Base-by-base conservation (phyloP, 1,139 yeast genomes). In the Suhomyces taliae region DNA sequence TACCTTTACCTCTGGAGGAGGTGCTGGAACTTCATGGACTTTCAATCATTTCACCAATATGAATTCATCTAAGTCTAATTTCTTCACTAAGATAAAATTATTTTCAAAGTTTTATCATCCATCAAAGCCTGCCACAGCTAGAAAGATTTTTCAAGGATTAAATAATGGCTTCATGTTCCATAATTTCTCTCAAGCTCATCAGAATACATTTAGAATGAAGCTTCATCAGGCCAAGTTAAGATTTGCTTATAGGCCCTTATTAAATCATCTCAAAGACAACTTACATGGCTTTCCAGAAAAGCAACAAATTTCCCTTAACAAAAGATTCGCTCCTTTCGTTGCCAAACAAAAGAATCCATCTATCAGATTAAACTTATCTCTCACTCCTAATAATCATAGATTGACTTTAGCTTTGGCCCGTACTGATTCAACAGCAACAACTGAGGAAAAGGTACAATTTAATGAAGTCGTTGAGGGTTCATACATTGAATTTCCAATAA, bases 401-500 rank as follows among this genome's bases (percentile, higher is more conserved):
- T 55, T 70, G 48, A 72, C 74, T 26, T 62, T 74, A 44, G 60
- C 59, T 37, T 58, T 72, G 57, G 78, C 78, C 3, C 65, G 62
- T 39, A 62, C 67, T 2, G 69, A 68, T 24, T 60, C 74, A 1
- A 39, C 63, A 7, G 67, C 66, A 9, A 53, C 62, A 10, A 46
- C 45, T 8, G 57, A 58, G 41, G 68, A 63, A 40, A 53, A 54
- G 39, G 40, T 46, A 6, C 52, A 53, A 36, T 44, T 37, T 33
- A 48, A 45, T 37, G 53, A 53, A 29, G 46, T 47, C 12, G 40
- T 44, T 39, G 46, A 31, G 8, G 85, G 85, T 1, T 74, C 82
- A 42, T 75, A 70, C 58, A 78, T 82, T 40, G 87, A 82, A 52
- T 82, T 82, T 58, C 66, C 69, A 19, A 53, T 79, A 27, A 75